These are phyloP conservation scores for Usnea hakonensis DNA, from an alignment of 495 filamentous ascomycete genomes.

Conservation along the genomic window DNA sequence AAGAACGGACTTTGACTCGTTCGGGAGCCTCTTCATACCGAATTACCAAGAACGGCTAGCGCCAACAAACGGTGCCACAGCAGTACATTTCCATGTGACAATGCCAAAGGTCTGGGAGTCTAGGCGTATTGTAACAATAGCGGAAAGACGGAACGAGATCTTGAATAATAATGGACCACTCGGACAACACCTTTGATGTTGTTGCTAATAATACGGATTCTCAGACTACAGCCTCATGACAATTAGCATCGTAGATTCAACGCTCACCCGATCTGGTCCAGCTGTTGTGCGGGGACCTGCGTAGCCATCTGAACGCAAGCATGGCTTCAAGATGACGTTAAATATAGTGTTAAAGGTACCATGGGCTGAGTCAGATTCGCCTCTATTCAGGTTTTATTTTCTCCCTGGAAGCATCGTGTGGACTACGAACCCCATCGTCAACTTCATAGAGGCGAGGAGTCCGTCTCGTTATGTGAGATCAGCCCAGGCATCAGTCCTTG, in stretches of 20 bases:
- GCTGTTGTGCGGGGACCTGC: background rate
- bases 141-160: background rate
- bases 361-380: too few relatives aligned
- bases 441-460: too few relatives aligned
- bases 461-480: too few relatives aligned
- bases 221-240: background rate
- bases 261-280: background rate
- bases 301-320: background rate
- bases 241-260: background rate
- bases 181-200: background rate
- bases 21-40: background rate
- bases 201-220: background rate
- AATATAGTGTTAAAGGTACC: too few relatives aligned
- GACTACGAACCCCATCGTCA: too few relatives aligned
- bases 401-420: too few relatives aligned
- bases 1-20: background rate
- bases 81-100: background rate
- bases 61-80: background rate
- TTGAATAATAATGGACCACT: background rate
- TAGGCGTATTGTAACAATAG: background rate
- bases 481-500: too few relatives aligned
- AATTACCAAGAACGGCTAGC: background rate
- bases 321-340: background rate
- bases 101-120: background rate
- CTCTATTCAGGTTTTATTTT: too few relatives aligned